phyloP scores from a whole-genome alignment of 106 monocot genomes.

The Phalaenopsis aphrodite region DNA sequence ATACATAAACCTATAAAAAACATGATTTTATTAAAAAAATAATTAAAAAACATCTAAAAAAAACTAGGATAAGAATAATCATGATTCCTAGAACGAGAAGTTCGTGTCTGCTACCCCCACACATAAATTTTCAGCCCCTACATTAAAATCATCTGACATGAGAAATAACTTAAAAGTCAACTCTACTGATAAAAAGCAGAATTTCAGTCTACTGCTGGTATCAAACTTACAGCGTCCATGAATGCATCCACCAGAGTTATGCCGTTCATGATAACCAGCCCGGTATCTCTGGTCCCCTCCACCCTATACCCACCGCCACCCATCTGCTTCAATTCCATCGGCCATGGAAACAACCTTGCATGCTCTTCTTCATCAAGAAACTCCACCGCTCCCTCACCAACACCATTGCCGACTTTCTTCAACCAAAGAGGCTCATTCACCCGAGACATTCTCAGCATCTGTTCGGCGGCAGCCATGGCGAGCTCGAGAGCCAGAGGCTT shows the following conservation, averaged over 20 bases:
- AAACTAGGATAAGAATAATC: not conserved
- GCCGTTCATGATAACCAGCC: constrained; percentile 89
- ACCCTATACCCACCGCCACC: constrained; percentile 24
- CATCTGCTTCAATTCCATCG: constrained; percentile 36
- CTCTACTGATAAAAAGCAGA: not conserved
- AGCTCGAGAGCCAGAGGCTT: constrained; percentile 58
- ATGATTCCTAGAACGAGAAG: not conserved
- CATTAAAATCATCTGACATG: not conserved
- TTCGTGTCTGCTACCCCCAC: not conserved
- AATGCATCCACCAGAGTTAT: constrained; percentile 87
- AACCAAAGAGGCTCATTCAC: constrained; percentile 60
- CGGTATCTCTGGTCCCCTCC: constrained; percentile 62
- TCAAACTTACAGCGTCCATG: constrained; percentile 62
- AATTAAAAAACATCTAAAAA: no score
- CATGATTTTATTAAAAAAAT: no score
- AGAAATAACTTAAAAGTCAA: not conserved
- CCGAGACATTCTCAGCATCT: constrained; percentile 49
- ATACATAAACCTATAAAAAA: no score
- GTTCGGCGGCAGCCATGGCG: constrained; percentile 59
- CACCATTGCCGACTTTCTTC: constrained; percentile 5
- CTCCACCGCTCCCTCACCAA: constrained; percentile 16
- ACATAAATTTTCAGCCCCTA: not conserved
- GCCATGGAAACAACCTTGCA: constrained; percentile 54
- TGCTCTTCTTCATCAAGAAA: constrained; percentile 57
- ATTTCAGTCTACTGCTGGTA: not conserved